Percentiles rank a stretch among this genome's conserved stretches.
Evolutionary conservation across 176 grass and related monocot species (phyloP).

Genomic region (Elaeis guineensis): DNA sequence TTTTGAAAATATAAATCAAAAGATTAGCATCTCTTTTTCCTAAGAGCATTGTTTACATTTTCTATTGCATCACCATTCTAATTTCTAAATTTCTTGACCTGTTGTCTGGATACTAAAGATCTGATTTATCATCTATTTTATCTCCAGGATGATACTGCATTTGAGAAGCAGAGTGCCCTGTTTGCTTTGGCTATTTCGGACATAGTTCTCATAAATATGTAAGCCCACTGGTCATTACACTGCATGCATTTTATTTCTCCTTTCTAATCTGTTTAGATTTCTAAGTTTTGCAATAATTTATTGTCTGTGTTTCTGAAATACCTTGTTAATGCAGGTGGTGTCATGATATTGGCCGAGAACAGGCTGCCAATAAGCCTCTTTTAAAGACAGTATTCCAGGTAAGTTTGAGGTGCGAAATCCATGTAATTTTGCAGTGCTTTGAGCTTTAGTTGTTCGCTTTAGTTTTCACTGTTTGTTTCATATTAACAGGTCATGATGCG

Average conservation of each 20-base stretch:
- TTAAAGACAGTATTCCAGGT: conserved; percentile 98
- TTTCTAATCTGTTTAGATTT: no score
- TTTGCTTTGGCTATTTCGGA: not conserved
- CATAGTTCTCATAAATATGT: not conserved
- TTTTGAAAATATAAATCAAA: no score
- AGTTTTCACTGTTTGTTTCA: conserved; percentile 16
- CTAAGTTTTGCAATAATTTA: no score
- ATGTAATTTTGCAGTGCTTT: no score
- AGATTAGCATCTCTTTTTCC: no score
- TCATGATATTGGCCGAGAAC: conserved; percentile 99
- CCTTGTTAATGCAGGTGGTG: conserved; percentile 65
- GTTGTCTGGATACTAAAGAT: no score
- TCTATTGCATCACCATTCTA: no score
- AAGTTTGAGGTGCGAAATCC: conserved; percentile 9
- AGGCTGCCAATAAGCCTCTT: conserved; percentile 99
- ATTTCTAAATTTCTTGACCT: no score
- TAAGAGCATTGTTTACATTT: no score
- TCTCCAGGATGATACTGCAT: not conserved
- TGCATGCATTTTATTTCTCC: no score
- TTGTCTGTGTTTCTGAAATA: no score
- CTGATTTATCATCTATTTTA: not conserved
- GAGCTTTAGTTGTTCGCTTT: conserved; percentile 2
- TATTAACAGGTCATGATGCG: conserved; percentile 89
- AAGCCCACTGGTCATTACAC: not conserved
- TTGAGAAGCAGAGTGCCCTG: not conserved